A percentile compares a stretch with the other conserved stretches of the same genome.
Conservation (phyloP, 345 rosid species). For the Moringa oleifera region DNA sequence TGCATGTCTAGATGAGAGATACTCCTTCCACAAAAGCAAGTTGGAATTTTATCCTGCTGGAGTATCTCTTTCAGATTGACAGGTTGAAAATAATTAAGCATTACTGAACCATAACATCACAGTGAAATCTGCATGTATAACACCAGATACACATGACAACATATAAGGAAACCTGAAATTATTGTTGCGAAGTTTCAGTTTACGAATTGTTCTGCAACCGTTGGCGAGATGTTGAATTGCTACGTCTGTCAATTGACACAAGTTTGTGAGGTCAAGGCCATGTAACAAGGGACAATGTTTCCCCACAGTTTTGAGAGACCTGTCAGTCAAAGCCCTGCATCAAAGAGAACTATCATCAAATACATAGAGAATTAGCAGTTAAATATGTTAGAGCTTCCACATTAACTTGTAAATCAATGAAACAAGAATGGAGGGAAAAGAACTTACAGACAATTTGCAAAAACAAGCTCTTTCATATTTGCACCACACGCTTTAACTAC, state of each 20-base stretch:
- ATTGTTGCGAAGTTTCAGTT: constrained; percentile 30
- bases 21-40: too few relatives aligned
- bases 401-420: not conserved
- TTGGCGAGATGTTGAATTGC: constrained; percentile 33
- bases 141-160: too few relatives aligned
- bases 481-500: constrained; percentile 21
- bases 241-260: constrained; percentile 30
- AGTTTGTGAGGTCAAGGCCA: constrained; percentile 38
- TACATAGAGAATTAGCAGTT: not conserved
- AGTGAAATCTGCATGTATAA: too few relatives aligned
- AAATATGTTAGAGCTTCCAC: not conserved
- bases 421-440: not conserved
- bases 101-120: too few relatives aligned
- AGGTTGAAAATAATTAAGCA: too few relatives aligned
- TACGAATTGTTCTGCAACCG: constrained; percentile 33
- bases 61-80: too few relatives aligned
- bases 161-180: constrained; percentile 23
- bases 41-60: too few relatives aligned
- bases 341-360: too few relatives aligned
- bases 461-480: constrained; percentile 36
- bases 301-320: constrained; percentile 27
- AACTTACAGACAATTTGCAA: constrained; percentile 22
- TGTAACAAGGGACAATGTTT: constrained; percentile 21
- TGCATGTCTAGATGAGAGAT: too few relatives aligned
- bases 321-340: constrained; percentile 42